phyloP scores from a whole-genome alignment of 352 stramenopile species.

The Peronospora tabacina region DNA sequence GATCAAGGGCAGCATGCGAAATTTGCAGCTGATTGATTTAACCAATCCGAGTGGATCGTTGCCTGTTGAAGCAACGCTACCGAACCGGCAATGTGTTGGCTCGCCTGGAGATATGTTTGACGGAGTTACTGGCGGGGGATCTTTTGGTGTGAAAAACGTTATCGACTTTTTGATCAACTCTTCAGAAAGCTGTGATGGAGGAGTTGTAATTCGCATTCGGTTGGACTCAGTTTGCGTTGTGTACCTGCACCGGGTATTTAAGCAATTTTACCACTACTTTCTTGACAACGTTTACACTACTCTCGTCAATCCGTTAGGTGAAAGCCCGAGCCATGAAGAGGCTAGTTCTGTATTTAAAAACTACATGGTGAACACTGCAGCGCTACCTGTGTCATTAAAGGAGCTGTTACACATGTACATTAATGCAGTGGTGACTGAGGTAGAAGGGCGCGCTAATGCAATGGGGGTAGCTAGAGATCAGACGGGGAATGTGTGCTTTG shows the following conservation, averaged over 20 bases:
- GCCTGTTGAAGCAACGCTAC: conserved; percentile 28
- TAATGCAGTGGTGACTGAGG: conserved; percentile 16
- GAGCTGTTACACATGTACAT: conserved; percentile 35
- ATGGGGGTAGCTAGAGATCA: conserved; percentile 19
- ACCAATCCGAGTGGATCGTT: conserved; percentile 36
- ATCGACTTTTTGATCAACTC: conserved; percentile 52
- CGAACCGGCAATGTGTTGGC: conserved; percentile 64
- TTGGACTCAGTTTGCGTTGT: conserved; percentile 76
- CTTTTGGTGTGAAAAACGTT: conserved; percentile 55
- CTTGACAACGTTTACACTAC: conserved; percentile 40
- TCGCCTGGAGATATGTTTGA: conserved; percentile 47
- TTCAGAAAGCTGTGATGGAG: conserved; percentile 10
- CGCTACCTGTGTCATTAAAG: conserved; percentile 33
- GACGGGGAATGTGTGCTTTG: conserved; percentile 28
- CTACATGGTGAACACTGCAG: conserved; percentile 30
- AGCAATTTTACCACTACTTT: conserved; percentile 78
- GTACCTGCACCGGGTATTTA: conserved; percentile 82
- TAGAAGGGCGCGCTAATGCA: conserved; percentile 9
- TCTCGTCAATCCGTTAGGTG: conserved; percentile 26
- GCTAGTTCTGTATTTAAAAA: conserved; percentile 24
- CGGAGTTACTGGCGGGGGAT: conserved; percentile 30
- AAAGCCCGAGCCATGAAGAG: conserved; percentile 26
- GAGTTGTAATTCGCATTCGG: conserved; percentile 37
- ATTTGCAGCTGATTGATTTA: conserved; percentile 64
- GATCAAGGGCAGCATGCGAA: conserved; percentile 59